Base-by-base conservation (phyloP, 2,329 filamentous ascomycete species). In the Venturia pyrina region DNA sequence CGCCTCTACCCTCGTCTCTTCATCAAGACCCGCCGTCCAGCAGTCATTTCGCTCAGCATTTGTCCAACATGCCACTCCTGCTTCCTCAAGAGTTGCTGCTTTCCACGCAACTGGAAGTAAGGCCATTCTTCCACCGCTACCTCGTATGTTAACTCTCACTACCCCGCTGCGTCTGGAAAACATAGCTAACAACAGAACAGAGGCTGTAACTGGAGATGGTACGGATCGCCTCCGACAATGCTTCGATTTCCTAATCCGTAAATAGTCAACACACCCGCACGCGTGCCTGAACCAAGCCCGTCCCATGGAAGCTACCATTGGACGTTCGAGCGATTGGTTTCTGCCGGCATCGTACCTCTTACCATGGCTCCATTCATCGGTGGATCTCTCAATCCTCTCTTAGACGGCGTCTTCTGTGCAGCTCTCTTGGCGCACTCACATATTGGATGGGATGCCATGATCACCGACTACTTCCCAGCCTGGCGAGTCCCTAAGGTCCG, bases 241-340 rank as follows among this genome's bases (percentile, higher is more conserved):
- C 40, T 65, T 68, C 72, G 73, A 70, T 72, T 64, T 63, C 15
- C 17, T 68, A 40, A 68, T 62, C 19, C 15, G 24, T 15, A 6
- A 19, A 61, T 73, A 89, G 91, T 93, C 75, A 99, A 99, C 80
- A 93, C 98, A 74, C 86, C 95, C 66, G 89, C 85, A 41, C 86
- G 85, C 48, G 78, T 96, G 32, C 93, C 92, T 59, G 75, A 85
- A 28, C 79, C 90, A 64, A 86, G 84, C 71, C 87, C 93, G 53
- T 82, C 87, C 66, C 91, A 99, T 80, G 95, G 95, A 72, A 96
- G 90, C 78, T 99, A 98, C 83, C 95, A 99, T 85, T 99, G 95
- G 95, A 90, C 89, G 68, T 96, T 96, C 74, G 95, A 99, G 83
- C 82, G 44, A 62, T 24, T 62, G n/a, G 37, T 53, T 15, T 62